Evolutionary conservation across 2,329 filamentous ascomycete genomes (phyloP), one percentile per base, ranked within the genome.

Genomic region (Hypoxylon rubiginosum): DNA sequence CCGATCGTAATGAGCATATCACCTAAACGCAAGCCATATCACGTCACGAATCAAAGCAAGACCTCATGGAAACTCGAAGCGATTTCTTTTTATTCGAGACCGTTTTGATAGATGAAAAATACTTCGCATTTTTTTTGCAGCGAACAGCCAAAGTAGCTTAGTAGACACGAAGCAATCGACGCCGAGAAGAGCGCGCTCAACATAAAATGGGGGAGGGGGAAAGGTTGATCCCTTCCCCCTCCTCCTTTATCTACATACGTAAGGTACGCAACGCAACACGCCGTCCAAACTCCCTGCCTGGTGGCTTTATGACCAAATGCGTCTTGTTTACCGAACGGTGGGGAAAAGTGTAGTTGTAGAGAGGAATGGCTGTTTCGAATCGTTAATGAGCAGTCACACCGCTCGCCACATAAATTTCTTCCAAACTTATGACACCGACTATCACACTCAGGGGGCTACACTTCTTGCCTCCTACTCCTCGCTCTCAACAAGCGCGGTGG

Each of bases 221-320:
- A 9, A 11, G 26, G n/a, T 15, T 15, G 13, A 36, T 13, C 32
- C 9, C 32, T 46, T 43, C 41, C 61, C 43, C 19, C 46, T 13
- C 46, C 7, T 7, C 26, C 46, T 49, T 30, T 30, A 51, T 67
- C 62, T 65, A 69, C 61, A 65, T 62, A 67, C 51, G 32, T 26
- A 3, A 43, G 39, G n/a, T 17, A 41, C 9, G 15, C 17, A 46
- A 48, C 46, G 24, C 45, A 55, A 48, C 46, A 60, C 58, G 61
- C 67, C 67, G 51, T 17, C 62, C 57, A 15, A 69, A 69, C 67
- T 67, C 67, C 67, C 32, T 58, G 50, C 61, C 67, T 58, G 19
- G 58, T 61, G 57, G 55, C 55, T n/a, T 54, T 66, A 68, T 68
- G 66, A 68, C 59, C 46, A 49, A 30, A 49, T 49, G 46, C 15